phyloP scores from a whole-genome alignment of 345 rosid species.

The Lenwebbia sp. region DNA sequence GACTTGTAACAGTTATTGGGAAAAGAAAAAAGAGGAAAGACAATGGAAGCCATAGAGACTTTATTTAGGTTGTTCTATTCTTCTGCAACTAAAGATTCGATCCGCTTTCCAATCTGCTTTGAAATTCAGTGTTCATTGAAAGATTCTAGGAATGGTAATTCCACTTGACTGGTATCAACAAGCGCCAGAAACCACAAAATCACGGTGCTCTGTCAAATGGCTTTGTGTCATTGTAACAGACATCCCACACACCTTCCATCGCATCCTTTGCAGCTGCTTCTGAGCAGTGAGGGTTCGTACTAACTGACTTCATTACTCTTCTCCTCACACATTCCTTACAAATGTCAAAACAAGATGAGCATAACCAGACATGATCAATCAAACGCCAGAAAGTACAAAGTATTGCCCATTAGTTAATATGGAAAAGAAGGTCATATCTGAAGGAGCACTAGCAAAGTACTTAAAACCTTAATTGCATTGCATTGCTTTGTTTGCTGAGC shows the following conservation, averaged over 20 bases:
- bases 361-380: neutral
- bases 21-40: neutral
- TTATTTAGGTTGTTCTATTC: neutral
- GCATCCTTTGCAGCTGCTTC: constrained; percentile 70
- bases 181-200: neutral
- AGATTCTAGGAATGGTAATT: neutral
- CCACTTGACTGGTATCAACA: neutral
- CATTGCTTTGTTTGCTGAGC: neutral
- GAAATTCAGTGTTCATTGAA: neutral
- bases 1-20: neutral
- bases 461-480: neutral
- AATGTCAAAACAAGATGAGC: neutral
- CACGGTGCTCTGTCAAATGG: constrained; percentile 97
- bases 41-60: neutral
- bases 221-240: constrained; percentile 85
- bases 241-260: constrained; percentile 91
- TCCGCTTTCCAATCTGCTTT: neutral
- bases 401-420: neutral
- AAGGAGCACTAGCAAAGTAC: neutral
- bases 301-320: constrained; percentile 70
- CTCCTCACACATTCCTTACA: constrained; percentile 84
- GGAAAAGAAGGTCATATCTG: neutral
- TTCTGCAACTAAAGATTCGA: neutral
- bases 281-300: constrained; percentile 70
- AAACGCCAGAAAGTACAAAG: neutral